These are phyloP conservation scores for Wickerhamomyces chaumierensis DNA, from an alignment of 805 yeast genomes.

Conservation along the genomic window DNA sequence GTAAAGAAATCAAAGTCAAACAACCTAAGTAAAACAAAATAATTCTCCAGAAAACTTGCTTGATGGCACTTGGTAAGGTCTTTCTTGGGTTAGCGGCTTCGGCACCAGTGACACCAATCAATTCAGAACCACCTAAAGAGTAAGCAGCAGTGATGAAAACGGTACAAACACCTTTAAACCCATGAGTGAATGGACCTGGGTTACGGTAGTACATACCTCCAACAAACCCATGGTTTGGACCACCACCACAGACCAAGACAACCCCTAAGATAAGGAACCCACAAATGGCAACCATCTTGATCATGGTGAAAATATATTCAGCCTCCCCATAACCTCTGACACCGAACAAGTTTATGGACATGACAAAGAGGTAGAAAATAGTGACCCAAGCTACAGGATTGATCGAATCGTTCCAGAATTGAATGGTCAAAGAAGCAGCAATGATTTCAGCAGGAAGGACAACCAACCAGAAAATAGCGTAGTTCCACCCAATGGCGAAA, in stretches of 20 bases:
- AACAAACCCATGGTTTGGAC: conserved; percentile 32
- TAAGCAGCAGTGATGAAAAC: conserved; percentile 47
- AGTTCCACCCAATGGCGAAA: conserved; percentile 51
- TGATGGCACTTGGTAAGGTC: conserved; percentile 39
- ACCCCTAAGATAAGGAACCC: conserved; percentile 46
- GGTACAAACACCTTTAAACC: conserved; percentile 42
- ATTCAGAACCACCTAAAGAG: conserved; percentile 43
- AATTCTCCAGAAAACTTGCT: conserved; percentile 47
- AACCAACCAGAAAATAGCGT: conserved; percentile 41
- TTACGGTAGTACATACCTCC: conserved; percentile 35
- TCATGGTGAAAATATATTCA: conserved; percentile 36
- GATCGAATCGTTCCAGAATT: conserved; percentile 35
- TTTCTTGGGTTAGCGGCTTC: conserved; percentile 37
- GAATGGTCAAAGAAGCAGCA: conserved; percentile 43
- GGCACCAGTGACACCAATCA: conserved; percentile 40
- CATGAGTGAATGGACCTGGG: conserved; percentile 56
- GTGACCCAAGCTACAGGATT: conserved; percentile 41
- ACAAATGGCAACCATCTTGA: conserved; percentile 36
- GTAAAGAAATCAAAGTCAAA: conserved; percentile 31
- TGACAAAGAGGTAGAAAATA: conserved; percentile 34
- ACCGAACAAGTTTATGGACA: conserved; percentile 39
- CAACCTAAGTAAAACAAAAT: conserved; percentile 34
- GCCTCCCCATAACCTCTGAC: conserved; percentile 46
- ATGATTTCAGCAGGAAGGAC: conserved; percentile 40
- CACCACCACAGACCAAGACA: conserved; percentile 36